Evolutionary conservation across 768 basidiomycete genomes (phyloP), one percentile per base, ranked within the genome.

Genomic region (Crucibulum laeve): DNA sequence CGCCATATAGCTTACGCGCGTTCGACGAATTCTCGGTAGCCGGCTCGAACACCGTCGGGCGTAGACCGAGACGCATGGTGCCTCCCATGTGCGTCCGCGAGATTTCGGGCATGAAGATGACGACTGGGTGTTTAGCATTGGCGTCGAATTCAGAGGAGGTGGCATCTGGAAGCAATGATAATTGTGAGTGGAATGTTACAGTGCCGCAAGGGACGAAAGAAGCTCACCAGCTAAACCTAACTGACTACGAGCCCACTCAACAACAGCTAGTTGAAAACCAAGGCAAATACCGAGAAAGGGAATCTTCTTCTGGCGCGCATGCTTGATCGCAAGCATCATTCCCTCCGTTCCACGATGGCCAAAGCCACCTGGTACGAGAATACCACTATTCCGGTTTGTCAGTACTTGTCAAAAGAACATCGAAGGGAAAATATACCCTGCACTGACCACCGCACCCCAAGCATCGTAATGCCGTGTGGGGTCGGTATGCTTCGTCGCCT

Each of bases 31-130:
- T 55, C 55, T 85, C 84, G 1, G 81, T 83, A 10, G 69, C 74
- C 6, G 72, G 61, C 44, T 85, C 79, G 61, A 98, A 97, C 37
- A 97, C 77, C 2, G 95, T 99, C 3, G 95, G 92, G n/a, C 95
- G 82, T 32, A 98, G 74, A 18, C 96, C 96, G n/a, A 97, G 79
- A 10, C 96, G 85, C 96, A 99, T 99, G n/a, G 95, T 99, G 17
- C 96, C 96, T 40, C 96, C 96, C 81, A 98, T 91, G 51, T 98
- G 93, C 10, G 94, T 97, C 60, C 86, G 87, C 8, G 92, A 96
- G 53, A 99, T 90, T 62, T 99, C 96, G 14, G 96, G 96, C 96
- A 99, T 99, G 77, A 94, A 98, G 53, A 98, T 76, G 64, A 97
- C 73, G 44, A 93, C 74, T 0, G 87, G 88, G 50, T 85, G 69